Evolutionary conservation across 257 asterid species (phyloP).

Genomic region (Cruciata laevipes): DNA sequence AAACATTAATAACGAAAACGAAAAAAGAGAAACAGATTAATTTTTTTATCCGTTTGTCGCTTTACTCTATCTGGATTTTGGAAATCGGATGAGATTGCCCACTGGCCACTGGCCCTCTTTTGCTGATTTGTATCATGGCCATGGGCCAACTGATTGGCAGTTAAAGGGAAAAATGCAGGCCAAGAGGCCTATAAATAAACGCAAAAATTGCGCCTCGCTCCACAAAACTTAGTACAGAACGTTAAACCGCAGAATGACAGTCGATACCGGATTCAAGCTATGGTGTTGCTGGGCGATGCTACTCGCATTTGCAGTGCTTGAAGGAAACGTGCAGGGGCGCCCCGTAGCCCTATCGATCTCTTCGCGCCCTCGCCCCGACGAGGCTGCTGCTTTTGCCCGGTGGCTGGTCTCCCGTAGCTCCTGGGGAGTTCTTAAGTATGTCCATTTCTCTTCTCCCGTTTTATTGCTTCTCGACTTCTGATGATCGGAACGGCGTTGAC

Average conservation of each 20-base stretch:
- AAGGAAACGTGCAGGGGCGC: constrained; percentile 42
- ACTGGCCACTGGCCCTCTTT: no score
- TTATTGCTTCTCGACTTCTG: background rate
- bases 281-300: constrained; percentile 18
- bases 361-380: constrained; percentile 51
- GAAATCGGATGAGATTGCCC: no score
- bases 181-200: no score
- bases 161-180: no score
- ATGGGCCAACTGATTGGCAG: no score
- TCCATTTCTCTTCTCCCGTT: background rate
- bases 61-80: no score
- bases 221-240: no score
- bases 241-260: constrained; percentile 9
- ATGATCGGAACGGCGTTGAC: background rate
- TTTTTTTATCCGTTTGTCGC: no score
- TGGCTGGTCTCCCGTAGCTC: constrained; percentile 82
- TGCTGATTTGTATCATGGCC: no score
- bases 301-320: constrained; percentile 22
- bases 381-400: constrained; percentile 64
- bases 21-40: no score
- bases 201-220: no score
- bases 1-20: no score
- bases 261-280: background rate
- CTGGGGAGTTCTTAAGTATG: constrained; percentile 83
- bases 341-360: constrained; percentile 22